Evolutionary conservation across 2,329 filamentous ascomycete genomes (phyloP).

Genomic region (Ceratocystis diversiconidia): DNA sequence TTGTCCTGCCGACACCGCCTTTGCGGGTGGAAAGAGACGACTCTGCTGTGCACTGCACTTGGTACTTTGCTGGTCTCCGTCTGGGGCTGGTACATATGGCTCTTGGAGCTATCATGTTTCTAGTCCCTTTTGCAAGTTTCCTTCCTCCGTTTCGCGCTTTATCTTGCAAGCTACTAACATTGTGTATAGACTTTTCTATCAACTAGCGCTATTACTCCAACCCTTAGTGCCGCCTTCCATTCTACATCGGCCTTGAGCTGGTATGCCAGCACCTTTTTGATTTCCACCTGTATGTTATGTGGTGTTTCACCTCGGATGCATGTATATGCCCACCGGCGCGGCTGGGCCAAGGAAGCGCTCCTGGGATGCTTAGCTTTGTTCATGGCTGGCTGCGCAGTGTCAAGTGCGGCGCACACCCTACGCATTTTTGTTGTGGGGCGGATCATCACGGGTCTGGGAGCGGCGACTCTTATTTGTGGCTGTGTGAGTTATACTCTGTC

Average conservation of each 20-base stretch:
- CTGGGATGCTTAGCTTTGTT: conserved; percentile 21
- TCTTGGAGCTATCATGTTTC: conserved; percentile 17
- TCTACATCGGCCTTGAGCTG: conserved; percentile 24
- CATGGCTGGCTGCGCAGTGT: conserved; percentile 24
- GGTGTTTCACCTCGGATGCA: too few species aligned
- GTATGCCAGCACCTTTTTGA: conserved; percentile 24
- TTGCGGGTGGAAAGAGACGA: not conserved
- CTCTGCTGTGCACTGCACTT: not conserved
- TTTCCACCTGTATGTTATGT: conserved; percentile 20
- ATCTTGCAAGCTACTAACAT: not conserved
- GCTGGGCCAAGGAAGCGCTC: conserved; percentile 21
- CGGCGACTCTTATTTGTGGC: conserved; percentile 27
- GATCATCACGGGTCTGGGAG: conserved; percentile 27
- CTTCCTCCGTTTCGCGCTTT: not conserved
- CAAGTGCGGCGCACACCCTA: conserved; percentile 25
- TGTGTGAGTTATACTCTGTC: conserved; percentile 15
- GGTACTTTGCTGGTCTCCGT: conserved; percentile 8
- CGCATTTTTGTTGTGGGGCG: conserved; percentile 28
- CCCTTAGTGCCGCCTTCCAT: conserved; percentile 24
- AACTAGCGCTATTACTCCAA: conserved; percentile 25
- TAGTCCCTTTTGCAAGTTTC: conserved; percentile 17
- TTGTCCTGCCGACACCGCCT: too few species aligned
- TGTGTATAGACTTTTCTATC: conserved; percentile 25
- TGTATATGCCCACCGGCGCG: conserved; percentile 22
- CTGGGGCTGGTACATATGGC: conserved; percentile 4